Conservation (phyloP, 2,329 filamentous ascomycete species). For the Huntiella bhutanensis region DNA sequence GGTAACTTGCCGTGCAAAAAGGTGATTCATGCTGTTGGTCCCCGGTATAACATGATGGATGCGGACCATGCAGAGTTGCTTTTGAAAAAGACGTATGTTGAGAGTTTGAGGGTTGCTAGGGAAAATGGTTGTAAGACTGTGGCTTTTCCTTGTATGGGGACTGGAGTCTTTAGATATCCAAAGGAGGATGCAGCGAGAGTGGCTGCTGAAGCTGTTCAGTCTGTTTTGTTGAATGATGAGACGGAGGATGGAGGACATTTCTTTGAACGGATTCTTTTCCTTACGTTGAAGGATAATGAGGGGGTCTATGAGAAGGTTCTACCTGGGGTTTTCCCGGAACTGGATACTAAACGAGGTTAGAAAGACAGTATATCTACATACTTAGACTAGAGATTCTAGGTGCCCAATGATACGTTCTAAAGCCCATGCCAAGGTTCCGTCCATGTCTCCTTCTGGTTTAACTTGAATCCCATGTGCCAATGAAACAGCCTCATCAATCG, state of each 20-base stretch:
- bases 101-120: conserved; percentile 53
- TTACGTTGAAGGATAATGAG: conserved; percentile 64
- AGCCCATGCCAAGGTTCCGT: conserved; percentile 46
- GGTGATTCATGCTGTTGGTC: conserved; percentile 83
- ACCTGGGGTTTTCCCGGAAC: conserved; percentile 22
- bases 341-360: not conserved
- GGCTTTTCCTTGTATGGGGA: conserved; percentile 72
- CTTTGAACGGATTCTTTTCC: conserved; percentile 64
- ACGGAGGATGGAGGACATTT: conserved; percentile 33
- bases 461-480: conserved; percentile 27
- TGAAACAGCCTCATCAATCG: conserved; percentile 21
- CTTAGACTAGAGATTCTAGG: not conserved
- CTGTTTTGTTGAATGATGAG: conserved; percentile 22
- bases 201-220: conserved; percentile 31
- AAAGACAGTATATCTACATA: not conserved
- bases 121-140: conserved; percentile 47
- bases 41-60: conserved; percentile 40
- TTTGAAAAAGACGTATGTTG: conserved; percentile 46
- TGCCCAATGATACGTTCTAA: conserved; percentile 37
- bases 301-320: conserved; percentile 49
- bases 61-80: conserved; percentile 26
- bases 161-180: conserved; percentile 80
- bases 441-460: conserved; percentile 37
- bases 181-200: conserved; percentile 50
- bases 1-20: conserved; percentile 58